phyloP scores from a whole-genome alignment of 2,329 filamentous ascomycete species.

The Xylariales sp. region DNA sequence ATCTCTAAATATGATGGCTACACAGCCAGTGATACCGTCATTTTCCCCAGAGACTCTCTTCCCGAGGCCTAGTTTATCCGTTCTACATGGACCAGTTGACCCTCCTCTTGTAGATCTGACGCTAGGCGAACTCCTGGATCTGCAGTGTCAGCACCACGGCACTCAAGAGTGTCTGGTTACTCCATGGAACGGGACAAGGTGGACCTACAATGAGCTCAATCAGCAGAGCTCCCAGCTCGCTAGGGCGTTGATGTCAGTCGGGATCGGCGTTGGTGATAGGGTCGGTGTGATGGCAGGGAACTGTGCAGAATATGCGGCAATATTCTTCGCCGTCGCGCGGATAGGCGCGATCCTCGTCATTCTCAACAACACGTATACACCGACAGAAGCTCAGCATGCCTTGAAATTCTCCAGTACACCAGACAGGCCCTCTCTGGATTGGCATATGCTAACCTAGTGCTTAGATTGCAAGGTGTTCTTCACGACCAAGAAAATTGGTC shows the following conservation, averaged over 20 bases:
- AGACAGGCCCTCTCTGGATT: neutral
- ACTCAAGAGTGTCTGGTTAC: slow-evolving; percentile 66
- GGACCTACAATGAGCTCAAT: slow-evolving; percentile 64
- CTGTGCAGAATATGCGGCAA: slow-evolving; percentile 74
- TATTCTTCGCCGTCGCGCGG: slow-evolving; percentile 68
- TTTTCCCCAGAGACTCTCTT: slow-evolving; percentile 13
- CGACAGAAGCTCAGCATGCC: slow-evolving; percentile 66
- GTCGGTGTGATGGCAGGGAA: slow-evolving; percentile 74
- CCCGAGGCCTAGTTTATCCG: slow-evolving; percentile 40
- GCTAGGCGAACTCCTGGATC: slow-evolving; percentile 65
- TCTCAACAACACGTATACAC: slow-evolving; percentile 78
- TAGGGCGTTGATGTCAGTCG: slow-evolving; percentile 61
- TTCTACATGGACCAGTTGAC: slow-evolving; percentile 64
- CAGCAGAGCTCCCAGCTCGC: slow-evolving; percentile 58
- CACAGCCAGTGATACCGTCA: slow-evolving; percentile 16
- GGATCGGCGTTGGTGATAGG: slow-evolving; percentile 63
- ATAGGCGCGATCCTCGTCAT: slow-evolving; percentile 69
- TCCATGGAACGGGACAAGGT: slow-evolving; percentile 70
- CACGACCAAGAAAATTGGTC: slow-evolving; percentile 64
- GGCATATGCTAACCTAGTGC: neutral
- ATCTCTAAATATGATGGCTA: slow-evolving; percentile 21
- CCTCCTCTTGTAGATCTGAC: slow-evolving; percentile 68
- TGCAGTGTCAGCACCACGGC: slow-evolving; percentile 63
- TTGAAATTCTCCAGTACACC: slow-evolving; percentile 61
- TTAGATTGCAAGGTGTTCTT: slow-evolving; percentile 70